Evolutionary conservation across 2,329 filamentous ascomycete species (phyloP), one percentile per base, ranked within the genome.

Genomic region (Decorospora gaudefroyi): DNA sequence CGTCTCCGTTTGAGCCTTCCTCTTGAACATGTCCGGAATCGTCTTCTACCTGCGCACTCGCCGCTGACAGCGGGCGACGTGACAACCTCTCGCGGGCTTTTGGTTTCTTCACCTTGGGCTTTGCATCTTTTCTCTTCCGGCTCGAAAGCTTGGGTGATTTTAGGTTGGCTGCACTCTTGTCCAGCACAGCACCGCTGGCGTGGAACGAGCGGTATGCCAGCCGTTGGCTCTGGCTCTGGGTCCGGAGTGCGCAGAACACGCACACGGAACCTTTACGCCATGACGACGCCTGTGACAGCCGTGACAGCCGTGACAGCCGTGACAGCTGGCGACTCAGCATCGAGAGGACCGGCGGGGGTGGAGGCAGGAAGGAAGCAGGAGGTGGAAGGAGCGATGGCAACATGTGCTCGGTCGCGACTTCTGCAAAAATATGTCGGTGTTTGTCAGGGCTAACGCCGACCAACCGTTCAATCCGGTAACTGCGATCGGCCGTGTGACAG

Each of bases 261-360:
- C 61, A 62, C 10, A 59, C 34, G 23, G 55, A 37, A 4, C 33
- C 22, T 11, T 31, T 46, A 27, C 38, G 55, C 55, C 48, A 53
- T 53, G 49, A 45, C 44, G 50, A 46, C 42, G 56, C 51, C 31
- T 42, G 54, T 17, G 53, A 45, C 38, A 65, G 46, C 11, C 49
- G 49, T n/a, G n/a, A n/a, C n/a, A n/a, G n/a, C n/a, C n/a, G n/a
- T n/a, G n/a, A n/a, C n/a, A n/a, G n/a, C n/a, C 41, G 54, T 17
- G 53, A 45, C 38, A 65, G 46, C 11, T 51, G 49, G 35, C 57
- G 59, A 38, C 53, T 52, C 42, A 65, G 61, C 65, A 68, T 68
- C 16, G 49, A 36, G 47, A 46, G 39, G 30, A 29, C 11, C 12
- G n/a, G 4, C n/a, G 23, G 15, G 7, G 27, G 21, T 19, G 18